Conservation (phyloP, 2,329 filamentous ascomycete genomes). For the Colletotrichum filicis region DNA sequence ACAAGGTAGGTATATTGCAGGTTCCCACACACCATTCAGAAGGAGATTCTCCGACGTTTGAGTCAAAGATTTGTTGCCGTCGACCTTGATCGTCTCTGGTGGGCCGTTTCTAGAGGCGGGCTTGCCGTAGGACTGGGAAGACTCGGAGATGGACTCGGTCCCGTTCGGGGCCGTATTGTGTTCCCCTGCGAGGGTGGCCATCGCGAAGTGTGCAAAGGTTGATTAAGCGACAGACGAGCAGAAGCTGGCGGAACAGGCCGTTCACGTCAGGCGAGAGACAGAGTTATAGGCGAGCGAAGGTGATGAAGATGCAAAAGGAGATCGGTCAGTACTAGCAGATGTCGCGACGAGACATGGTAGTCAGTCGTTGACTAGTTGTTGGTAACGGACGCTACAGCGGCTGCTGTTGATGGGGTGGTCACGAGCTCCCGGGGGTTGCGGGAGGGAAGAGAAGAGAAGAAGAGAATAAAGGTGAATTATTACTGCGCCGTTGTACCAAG, state of each 20-base stretch:
- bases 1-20: not conserved
- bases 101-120: slow-evolving; percentile 21
- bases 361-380: slow-evolving; percentile 16
- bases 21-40: slow-evolving; percentile 46
- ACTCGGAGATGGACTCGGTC: slow-evolving; percentile 32
- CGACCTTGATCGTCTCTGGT: slow-evolving; percentile 38
- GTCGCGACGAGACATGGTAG: slow-evolving; percentile 24
- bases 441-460: not conserved
- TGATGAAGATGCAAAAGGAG: not conserved
- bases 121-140: slow-evolving; percentile 30
- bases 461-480: not conserved
- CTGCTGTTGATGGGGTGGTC: not conserved
- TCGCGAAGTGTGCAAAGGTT: not conserved
- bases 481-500: not conserved
- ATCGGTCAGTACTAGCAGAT: slow-evolving; percentile 13
- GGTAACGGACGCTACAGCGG: not conserved
- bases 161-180: slow-evolving; percentile 1
- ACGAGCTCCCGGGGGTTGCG: not conserved
- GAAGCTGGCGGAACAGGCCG: not conserved
- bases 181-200: slow-evolving; percentile 3
- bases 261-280: not conserved
- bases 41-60: slow-evolving; percentile 45
- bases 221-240: not conserved
- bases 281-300: not conserved
- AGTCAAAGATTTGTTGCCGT: slow-evolving; percentile 45